phyloP scores from a whole-genome alignment of 768 basidiomycete species.

The Filobasidium wieringae region DNA sequence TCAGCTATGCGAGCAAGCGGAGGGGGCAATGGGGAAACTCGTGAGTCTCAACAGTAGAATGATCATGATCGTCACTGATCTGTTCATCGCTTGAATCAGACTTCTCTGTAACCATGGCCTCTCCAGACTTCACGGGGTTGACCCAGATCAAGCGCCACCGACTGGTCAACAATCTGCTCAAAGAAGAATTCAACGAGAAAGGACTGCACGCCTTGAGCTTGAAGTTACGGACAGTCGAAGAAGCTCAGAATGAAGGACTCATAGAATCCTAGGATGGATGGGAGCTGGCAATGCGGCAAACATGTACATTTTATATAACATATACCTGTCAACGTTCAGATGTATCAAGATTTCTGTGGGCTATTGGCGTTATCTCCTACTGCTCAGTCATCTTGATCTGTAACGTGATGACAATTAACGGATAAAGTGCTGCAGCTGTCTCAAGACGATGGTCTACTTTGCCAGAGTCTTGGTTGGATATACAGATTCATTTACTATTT shows the following conservation, averaged over 20 bases:
- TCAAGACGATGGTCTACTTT: too few species aligned
- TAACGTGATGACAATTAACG: too few species aligned
- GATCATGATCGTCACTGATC: not conserved
- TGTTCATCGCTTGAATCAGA: conserved; percentile 19
- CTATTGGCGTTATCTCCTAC: too few species aligned
- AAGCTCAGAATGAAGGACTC: conserved; percentile 32
- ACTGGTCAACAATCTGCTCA: conserved; percentile 40
- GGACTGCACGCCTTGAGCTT: conserved; percentile 43
- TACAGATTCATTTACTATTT: too few species aligned
- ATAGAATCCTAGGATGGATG: too few species aligned
- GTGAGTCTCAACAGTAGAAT: conserved; percentile 21
- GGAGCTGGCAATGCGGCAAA: too few species aligned
- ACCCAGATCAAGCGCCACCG: conserved; percentile 40
- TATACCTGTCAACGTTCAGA: too few species aligned
- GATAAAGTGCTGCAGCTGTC: too few species aligned
- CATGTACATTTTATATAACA: too few species aligned
- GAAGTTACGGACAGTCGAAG: conserved; percentile 38
- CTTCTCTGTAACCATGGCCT: conserved; percentile 32
- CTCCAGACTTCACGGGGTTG: conserved; percentile 30
- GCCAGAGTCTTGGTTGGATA: too few species aligned
- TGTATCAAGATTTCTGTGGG: too few species aligned
- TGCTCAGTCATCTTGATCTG: too few species aligned
- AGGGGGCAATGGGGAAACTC: conserved; percentile 42
- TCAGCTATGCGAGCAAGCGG: conserved; percentile 41
- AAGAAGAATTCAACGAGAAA: conserved; percentile 39